These are phyloP conservation scores for Piedraia hortae DNA, from an alignment of 2,329 filamentous ascomycete species.

Conservation along the genomic window DNA sequence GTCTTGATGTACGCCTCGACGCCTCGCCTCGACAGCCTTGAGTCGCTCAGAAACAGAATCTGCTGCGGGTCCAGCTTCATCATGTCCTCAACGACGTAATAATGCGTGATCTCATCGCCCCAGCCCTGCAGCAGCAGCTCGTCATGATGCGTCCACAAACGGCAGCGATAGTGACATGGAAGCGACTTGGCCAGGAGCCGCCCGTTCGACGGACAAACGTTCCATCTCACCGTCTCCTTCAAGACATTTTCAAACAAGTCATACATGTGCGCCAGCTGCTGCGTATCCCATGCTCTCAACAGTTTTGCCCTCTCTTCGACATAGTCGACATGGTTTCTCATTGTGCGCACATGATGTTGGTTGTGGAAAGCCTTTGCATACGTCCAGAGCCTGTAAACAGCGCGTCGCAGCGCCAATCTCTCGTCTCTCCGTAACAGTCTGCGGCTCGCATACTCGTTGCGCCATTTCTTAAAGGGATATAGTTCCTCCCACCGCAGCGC, in stretches of 20 bases:
- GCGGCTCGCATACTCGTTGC: constrained; percentile 25
- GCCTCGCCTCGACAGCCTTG: constrained; percentile 27
- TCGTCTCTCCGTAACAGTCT: constrained; percentile 24
- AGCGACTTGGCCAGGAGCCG: constrained; percentile 24
- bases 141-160: too few relatives aligned
- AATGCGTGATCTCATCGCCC: constrained; percentile 35
- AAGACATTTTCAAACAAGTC: constrained; percentile 29
- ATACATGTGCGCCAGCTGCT: constrained; percentile 29
- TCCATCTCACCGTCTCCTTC: constrained; percentile 26
- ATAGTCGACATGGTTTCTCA: constrained; percentile 19
- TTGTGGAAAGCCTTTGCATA: constrained; percentile 31
- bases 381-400: constrained; percentile 33
- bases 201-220: constrained; percentile 34
- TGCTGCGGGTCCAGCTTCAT: constrained; percentile 34
- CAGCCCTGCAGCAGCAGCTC: constrained; percentile 24
- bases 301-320: constrained; percentile 26
- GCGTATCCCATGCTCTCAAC: constrained; percentile 29
- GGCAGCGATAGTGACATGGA: constrained; percentile 3
- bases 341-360: constrained; percentile 21
- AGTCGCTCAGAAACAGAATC: constrained; percentile 28
- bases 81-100: constrained; percentile 37
- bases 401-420: constrained; percentile 24
- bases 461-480: constrained; percentile 38
- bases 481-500: constrained; percentile 31
- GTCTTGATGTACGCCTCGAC: constrained; percentile 25